A percentile compares a stretch with the other conserved stretches of the same genome.
Evolutionary conservation across 805 yeast species (phyloP).

Genomic region (Kazachstania psychrophila): DNA sequence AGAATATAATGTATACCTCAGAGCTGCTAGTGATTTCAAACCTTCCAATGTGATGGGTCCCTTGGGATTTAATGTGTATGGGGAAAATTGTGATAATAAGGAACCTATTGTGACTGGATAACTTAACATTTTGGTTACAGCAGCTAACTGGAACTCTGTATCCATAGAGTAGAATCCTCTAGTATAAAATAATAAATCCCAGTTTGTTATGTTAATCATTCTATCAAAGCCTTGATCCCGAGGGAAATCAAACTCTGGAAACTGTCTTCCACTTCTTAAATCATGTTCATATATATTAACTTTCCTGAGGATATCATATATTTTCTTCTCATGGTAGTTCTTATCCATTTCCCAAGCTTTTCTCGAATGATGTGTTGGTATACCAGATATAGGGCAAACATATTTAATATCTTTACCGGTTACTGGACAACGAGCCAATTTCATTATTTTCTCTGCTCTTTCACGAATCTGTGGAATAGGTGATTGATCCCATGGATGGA

Average conservation of each 20-base stretch:
- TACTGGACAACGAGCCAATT: constrained; percentile 85
- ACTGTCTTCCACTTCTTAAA: constrained; percentile 83
- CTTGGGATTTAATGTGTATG: constrained; percentile 69
- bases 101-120: constrained; percentile 89
- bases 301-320: constrained; percentile 66
- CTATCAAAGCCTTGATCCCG: constrained; percentile 66
- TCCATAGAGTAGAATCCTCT: constrained; percentile 93
- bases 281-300: constrained; percentile 94
- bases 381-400: constrained; percentile 89
- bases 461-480: constrained; percentile 82
- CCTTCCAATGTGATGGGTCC: constrained; percentile 91
- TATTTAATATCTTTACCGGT: constrained; percentile 70
- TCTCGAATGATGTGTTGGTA: constrained; percentile 87
- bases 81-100: constrained; percentile 73
- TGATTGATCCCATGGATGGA: constrained; percentile 86
- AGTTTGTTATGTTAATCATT: constrained; percentile 63
- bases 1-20: constrained; percentile 77
- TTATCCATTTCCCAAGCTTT: constrained; percentile 83
- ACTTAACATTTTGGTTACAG: constrained; percentile 86
- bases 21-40: constrained; percentile 83
- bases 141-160: constrained; percentile 90
- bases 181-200: constrained; percentile 93
- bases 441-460: constrained; percentile 83
- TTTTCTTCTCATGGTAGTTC: constrained; percentile 57
- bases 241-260: constrained; percentile 95